These are phyloP conservation scores for Dissophora ornata DNA, from an alignment of 192 early-diverging fungal genomes.

Conservation along the genomic window DNA sequence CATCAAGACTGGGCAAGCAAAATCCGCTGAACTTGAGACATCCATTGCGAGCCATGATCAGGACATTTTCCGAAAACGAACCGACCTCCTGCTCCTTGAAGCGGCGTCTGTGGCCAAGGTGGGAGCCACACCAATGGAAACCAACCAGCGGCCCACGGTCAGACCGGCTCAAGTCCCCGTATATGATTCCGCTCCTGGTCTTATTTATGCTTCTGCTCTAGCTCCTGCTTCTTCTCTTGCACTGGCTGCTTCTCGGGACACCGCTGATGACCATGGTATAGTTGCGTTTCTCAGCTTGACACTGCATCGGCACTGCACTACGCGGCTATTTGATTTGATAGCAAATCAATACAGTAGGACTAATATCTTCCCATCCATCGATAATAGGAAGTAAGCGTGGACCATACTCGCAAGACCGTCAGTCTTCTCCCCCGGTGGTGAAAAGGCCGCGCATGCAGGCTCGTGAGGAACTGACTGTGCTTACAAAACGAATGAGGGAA, in stretches of 20 bases:
- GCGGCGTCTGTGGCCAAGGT: neutral
- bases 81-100: constrained; percentile 20
- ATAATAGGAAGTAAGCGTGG: constrained; percentile 17
- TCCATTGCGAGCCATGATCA: constrained; percentile 12
- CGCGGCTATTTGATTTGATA: too few relatives aligned
- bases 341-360: too few relatives aligned
- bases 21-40: neutral
- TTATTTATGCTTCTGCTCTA: too few relatives aligned
- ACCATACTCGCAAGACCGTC: neutral
- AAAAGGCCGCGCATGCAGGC: constrained; percentile 18
- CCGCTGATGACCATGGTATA: neutral
- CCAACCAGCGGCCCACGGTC: too few relatives aligned
- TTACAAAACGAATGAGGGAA: constrained; percentile 31
- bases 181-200: too few relatives aligned
- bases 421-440: too few relatives aligned
- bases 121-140: too few relatives aligned
- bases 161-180: too few relatives aligned
- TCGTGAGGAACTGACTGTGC: constrained; percentile 13
- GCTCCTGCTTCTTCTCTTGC: too few relatives aligned
- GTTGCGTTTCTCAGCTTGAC: neutral
- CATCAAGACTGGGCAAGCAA: neutral
- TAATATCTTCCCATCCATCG: too few relatives aligned
- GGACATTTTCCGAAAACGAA: constrained; percentile 20
- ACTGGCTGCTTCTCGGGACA: too few relatives aligned
- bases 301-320: too few relatives aligned